These are phyloP conservation scores for Stylosanthes scabra DNA, from an alignment of 331 rosid species.

Conservation along the genomic window DNA sequence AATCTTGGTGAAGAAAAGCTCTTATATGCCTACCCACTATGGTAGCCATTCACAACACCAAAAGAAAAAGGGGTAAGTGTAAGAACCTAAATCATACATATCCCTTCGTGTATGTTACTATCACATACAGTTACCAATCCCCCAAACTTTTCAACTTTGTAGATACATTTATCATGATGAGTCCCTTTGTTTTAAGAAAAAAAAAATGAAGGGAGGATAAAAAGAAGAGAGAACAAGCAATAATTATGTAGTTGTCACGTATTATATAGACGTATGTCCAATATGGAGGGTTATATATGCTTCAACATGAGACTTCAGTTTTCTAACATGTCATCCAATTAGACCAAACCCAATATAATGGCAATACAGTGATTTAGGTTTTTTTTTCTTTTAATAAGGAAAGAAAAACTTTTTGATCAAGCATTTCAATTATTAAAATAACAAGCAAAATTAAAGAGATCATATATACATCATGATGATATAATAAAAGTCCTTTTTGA, in stretches of 20 bases:
- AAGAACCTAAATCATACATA: conserved; percentile 11
- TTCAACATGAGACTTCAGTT: conserved; percentile 45
- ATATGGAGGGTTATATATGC: conserved; percentile 40
- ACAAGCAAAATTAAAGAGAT: conserved; percentile 41
- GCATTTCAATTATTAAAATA: too few species aligned
- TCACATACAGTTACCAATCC: conserved; percentile 38
- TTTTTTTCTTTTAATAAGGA: conserved; percentile 27
- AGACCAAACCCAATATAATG: conserved; percentile 29
- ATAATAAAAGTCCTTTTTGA: conserved; percentile 23
- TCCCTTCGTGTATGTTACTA: conserved; percentile 42
- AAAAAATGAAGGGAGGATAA: too few species aligned
- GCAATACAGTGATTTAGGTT: conserved; percentile 23
- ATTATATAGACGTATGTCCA: conserved; percentile 37
- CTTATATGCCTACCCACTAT: conserved; percentile 41
- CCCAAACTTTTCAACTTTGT: conserved; percentile 43
- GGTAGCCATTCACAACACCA: conserved; percentile 45
- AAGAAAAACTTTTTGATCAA: conserved; percentile 36
- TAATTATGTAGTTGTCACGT: conserved; percentile 12
- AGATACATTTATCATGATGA: conserved; percentile 13
- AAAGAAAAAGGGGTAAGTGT: conserved; percentile 35
- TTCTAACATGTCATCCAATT: conserved; percentile 36
- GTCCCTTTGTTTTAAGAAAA: background rate
- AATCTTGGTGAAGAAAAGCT: conserved; percentile 58
- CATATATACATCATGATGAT: conserved; percentile 25
- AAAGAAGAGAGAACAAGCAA: background rate